phyloP scores from a whole-genome alignment of 1,284 basidiomycete species.

The Ustilago hordei region DNA sequence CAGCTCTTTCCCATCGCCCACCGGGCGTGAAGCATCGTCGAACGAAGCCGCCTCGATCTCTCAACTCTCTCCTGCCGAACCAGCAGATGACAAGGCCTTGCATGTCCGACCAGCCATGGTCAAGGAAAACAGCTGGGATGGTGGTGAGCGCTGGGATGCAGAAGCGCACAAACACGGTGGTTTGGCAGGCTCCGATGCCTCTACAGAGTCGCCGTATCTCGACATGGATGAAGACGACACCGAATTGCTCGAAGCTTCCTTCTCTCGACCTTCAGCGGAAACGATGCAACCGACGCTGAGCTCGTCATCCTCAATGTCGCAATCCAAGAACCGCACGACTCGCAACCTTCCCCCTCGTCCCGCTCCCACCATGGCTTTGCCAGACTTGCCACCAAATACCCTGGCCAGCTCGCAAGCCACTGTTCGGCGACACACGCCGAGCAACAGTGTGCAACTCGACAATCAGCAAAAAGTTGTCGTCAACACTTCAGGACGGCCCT shows the following conservation, averaged over 20 bases:
- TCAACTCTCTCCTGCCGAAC: background rate
- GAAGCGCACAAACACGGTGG: constrained; percentile 10
- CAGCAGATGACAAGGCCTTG: background rate
- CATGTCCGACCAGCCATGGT: constrained; percentile 1
- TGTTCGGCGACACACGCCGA: constrained; percentile 7
- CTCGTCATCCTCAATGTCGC: constrained; percentile 7
- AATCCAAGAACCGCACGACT: background rate
- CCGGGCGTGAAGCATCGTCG: constrained; percentile 6
- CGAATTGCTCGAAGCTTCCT: background rate
- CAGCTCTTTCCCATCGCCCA: constrained; percentile 43
- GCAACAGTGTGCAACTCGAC: constrained; percentile 5
- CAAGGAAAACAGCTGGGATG: constrained; percentile 43
- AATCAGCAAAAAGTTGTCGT: background rate
- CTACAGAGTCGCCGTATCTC: constrained; percentile 27
- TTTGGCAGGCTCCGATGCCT: background rate
- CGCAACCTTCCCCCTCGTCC: constrained; percentile 41
- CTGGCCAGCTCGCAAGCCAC: background rate
- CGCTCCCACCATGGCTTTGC: constrained; percentile 31
- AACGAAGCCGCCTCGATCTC: background rate
- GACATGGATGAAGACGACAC: constrained; percentile 28
- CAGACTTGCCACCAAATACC: constrained; percentile 13
- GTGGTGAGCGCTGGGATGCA: constrained; percentile 29
- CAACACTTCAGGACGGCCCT: background rate
- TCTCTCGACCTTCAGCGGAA: background rate
- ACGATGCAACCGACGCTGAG: background rate